A percentile compares a stretch with the other conserved stretches of the same genome.
Conservation (phyloP, 805 yeast genomes). For the Lachancea fermentati region DNA sequence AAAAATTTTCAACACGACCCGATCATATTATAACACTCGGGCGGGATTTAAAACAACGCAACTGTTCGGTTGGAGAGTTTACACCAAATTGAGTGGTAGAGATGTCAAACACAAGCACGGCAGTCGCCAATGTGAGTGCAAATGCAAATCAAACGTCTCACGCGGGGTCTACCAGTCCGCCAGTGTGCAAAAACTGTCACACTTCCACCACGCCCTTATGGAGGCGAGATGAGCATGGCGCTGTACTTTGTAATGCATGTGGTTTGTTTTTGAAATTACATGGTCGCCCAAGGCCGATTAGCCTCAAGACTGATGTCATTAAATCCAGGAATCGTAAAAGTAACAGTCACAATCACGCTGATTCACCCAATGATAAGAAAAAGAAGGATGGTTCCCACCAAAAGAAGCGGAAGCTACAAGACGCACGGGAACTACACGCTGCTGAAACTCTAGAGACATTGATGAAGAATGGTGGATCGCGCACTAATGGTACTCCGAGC, state of each 20-base stretch:
- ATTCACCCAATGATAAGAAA: constrained; percentile 16
- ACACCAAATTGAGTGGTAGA: background rate
- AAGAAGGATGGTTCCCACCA: constrained; percentile 30
- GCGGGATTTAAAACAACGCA: background rate
- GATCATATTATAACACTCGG: background rate
- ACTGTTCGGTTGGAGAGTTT: background rate
- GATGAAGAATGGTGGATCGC: constrained; percentile 4
- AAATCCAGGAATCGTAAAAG: constrained; percentile 82
- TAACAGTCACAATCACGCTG: constrained; percentile 10
- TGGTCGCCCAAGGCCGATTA: constrained; percentile 88
- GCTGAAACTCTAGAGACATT: constrained; percentile 26
- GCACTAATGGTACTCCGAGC: background rate
- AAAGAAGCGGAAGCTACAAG: constrained; percentile 38
- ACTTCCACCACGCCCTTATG: constrained; percentile 93
- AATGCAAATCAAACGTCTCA: background rate
- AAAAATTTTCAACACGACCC: background rate
- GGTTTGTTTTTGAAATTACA: constrained; percentile 85
- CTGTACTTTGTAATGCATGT: constrained; percentile 91
- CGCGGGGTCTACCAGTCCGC: constrained; percentile 31
- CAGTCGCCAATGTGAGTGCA: background rate
- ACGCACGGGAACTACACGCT: constrained; percentile 26
- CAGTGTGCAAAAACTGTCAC: constrained; percentile 83
- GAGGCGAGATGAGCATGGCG: constrained; percentile 91
- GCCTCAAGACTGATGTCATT: constrained; percentile 86
- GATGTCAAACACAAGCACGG: background rate